Percentiles rank a stretch among this genome's conserved stretches.
Conservation (phyloP, 148 eudicot species). For the Rhododendron simsii region DNA sequence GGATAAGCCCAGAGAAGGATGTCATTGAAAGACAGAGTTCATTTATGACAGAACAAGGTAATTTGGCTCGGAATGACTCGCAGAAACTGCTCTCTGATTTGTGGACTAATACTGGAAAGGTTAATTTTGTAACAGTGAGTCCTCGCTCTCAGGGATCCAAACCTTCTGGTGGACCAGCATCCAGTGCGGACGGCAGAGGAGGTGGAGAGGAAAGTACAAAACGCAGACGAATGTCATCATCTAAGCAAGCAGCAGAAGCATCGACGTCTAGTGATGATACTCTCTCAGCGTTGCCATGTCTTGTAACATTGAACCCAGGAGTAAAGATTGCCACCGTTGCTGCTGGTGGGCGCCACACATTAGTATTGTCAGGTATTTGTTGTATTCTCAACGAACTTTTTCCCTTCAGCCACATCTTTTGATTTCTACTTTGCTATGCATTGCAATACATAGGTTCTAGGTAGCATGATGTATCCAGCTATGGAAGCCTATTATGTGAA, state of each 20-base stretch:
- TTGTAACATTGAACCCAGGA: slow-evolving; percentile 78
- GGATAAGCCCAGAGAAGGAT: slow-evolving; percentile 53
- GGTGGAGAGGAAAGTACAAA: slow-evolving; percentile 66
- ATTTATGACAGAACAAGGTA: slow-evolving; percentile 63
- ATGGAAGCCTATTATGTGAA: neutral
- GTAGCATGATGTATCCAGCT: slow-evolving; percentile 5
- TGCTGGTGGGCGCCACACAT: slow-evolving; percentile 95
- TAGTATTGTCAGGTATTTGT: slow-evolving; percentile 80
- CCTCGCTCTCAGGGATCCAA: slow-evolving; percentile 63
- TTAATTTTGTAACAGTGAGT: slow-evolving; percentile 54
- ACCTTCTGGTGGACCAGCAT: slow-evolving; percentile 43
- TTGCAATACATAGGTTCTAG: slow-evolving; percentile 3
- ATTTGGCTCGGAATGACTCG: slow-evolving; percentile 17
- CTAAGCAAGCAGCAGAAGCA: slow-evolving; percentile 67
- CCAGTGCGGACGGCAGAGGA: slow-evolving; percentile 43
- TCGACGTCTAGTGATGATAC: slow-evolving; percentile 63
- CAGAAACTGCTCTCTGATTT: slow-evolving; percentile 10
- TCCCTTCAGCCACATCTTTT: slow-evolving; percentile 9
- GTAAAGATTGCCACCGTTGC: slow-evolving; percentile 78
- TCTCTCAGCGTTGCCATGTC: slow-evolving; percentile 78
- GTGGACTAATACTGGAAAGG: slow-evolving; percentile 29
- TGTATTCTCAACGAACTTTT: slow-evolving; percentile 6
- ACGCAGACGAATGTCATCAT: slow-evolving; percentile 69
- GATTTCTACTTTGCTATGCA: neutral
- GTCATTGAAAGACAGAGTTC: slow-evolving; percentile 35